Base-by-base conservation (phyloP, 257 asterid genomes). In the Plectranthus barbatus region DNA sequence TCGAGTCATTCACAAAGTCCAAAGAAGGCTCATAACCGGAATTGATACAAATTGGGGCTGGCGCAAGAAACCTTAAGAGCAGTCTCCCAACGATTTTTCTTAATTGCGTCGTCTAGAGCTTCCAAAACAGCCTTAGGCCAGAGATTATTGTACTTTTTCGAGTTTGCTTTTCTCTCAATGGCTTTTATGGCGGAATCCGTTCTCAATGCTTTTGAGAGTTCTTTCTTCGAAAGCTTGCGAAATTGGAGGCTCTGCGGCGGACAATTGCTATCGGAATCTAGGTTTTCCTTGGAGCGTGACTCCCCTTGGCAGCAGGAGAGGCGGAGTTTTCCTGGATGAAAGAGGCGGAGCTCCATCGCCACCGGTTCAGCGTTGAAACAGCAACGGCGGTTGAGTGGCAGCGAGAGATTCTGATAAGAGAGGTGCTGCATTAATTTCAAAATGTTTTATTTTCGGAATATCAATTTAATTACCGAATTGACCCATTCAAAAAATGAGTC, bases 121-220 rank as follows among this genome's bases (percentile, higher is more conserved):
- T 87, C 96, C 75, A 92, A 60, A 29, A 92, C 88, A 46, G 96
- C 86, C 71, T 82, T 92, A 17, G 97, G 95, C 80, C 76, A 84
- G 53, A 92, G 95, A 45, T 83, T 86, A 15, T 57, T 86, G 79
- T 85, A 82, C 75, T 92, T 89, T 15, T 81, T 61, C 2, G 98
- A 92, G 75, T 80, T 85, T 0, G 90, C 81, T 68, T 92, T 92
- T 34, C 67, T 82, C 73, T 84, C 84, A 62, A 92, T 77, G 61
- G 81, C 82, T 67, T 70, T 73, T 64, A 86, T 66, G 36, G 97
- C 95, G 4, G 95, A 82, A 54, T 91, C 95, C 19, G 90, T 84
- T 76, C 92, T 72, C 67, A 89, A 75, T 39, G 86, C 76, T 62
- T 80, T 77, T 1, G 97, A 88, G 24, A 91, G 85, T 40, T 83